Evolutionary conservation across 176 grass and related monocot species (phyloP), one percentile per base, ranked within the genome.

Genomic region (Themeda triandra): DNA sequence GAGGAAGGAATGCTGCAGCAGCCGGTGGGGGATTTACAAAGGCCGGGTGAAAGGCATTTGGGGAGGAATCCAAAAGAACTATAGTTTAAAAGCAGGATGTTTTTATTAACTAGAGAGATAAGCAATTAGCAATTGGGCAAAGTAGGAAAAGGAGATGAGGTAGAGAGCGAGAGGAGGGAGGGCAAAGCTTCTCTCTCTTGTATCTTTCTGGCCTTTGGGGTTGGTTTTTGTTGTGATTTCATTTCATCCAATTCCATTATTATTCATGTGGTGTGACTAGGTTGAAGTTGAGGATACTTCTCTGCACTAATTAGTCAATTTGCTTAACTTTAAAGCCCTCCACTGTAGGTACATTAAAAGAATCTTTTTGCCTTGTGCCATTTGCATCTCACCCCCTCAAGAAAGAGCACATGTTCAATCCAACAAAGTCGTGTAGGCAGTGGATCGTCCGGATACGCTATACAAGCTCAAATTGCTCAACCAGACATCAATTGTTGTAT

Each of bases 51-150:
- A 84, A 84, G 76, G 63, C 89, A 51, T 54, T 66, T 31, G 37
- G 58, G 62, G 85, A 84, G 89, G 85, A 91, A 91, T 91, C 85
- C 85, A 83, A 80, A 80, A 80, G n/a, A 68, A 80, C 32, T 75
- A 69, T 84, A 36, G 32, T 87, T 87, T 87, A 76, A 80, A 90
- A 78, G 64, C 40, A 65, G 75, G 46, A 87, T 73, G 65, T 73
- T 74, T 79, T 86, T 67, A 74, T 83, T 90, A 86, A 83, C 65
- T 69, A 74, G 67, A 83, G 33, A 79, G 80, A 74, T 39, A 75
- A 83, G 62, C 49, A 62, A 80, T 59, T 75, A 75, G 39, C 46
- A 84, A 69, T 75, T 80, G 69, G 60, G 69, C 75, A 80, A 83
- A 80, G 84, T 21, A 84, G 85, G 84, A 63, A 78, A 84, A 87